phyloP scores from a whole-genome alignment of 2,329 filamentous ascomycete genomes.

The Ilyonectria robusta region DNA sequence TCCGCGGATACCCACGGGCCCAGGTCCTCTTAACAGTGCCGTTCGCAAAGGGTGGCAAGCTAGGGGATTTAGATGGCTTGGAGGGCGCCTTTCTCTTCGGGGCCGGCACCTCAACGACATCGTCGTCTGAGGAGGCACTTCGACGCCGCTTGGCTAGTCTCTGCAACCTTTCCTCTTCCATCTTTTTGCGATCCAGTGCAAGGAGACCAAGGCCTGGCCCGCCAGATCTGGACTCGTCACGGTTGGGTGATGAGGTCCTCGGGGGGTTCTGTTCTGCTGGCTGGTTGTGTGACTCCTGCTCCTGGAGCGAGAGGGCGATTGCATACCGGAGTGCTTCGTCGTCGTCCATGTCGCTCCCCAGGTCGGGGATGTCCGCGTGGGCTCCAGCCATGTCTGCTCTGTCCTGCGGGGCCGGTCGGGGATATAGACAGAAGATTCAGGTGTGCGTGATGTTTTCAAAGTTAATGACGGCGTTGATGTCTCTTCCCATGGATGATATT shows the following conservation, averaged over 20 bases:
- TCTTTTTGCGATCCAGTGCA: constrained; percentile 81
- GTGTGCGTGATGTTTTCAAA: constrained; percentile 14
- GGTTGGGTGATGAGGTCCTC: constrained; percentile 33
- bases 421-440: constrained; percentile 15
- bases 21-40: constrained; percentile 89
- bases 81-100: constrained; percentile 43
- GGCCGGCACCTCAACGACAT: constrained; percentile 48
- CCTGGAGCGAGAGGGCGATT: constrained; percentile 70
- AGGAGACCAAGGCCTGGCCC: constrained; percentile 56
- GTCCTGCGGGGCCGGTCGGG: constrained; percentile 23
- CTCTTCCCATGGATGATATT: constrained; percentile 18
- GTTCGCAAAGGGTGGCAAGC: constrained; percentile 59
- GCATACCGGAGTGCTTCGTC: constrained; percentile 73
- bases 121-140: constrained; percentile 41
- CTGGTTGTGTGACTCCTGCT: constrained; percentile 36
- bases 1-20: constrained; percentile 73
- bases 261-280: constrained; percentile 36
- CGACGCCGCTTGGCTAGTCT: constrained; percentile 71
- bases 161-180: constrained; percentile 87
- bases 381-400: constrained; percentile 41
- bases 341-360: constrained; percentile 60
- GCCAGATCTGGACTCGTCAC: constrained; percentile 37
- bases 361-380: constrained; percentile 41
- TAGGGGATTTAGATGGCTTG: constrained; percentile 28
- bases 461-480: constrained; percentile 18